Evolutionary conservation across 306 rosid species (phyloP).

Genomic region (Pterocarpus santalinus): DNA sequence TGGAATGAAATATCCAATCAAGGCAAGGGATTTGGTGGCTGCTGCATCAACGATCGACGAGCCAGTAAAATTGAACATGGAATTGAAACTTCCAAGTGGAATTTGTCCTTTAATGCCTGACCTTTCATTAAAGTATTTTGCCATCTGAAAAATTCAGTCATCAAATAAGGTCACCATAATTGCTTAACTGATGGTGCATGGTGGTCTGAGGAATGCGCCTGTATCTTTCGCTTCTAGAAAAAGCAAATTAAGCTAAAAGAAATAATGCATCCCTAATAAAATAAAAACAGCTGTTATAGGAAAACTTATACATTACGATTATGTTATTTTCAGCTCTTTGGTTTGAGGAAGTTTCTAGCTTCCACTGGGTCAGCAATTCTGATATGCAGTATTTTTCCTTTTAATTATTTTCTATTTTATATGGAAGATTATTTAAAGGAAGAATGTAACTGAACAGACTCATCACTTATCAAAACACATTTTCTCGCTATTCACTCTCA

Average conservation of each 20-base stretch:
- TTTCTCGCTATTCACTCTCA: neutral
- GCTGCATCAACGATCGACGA: constrained; percentile 86
- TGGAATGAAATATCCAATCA: constrained; percentile 87
- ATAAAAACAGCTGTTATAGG: neutral
- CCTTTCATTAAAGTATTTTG: constrained; percentile 75
- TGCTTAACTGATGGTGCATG: constrained; percentile 17
- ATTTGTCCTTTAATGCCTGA: constrained; percentile 65
- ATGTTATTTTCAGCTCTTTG: too few relatives aligned
- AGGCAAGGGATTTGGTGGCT: constrained; percentile 89
- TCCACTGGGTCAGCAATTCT: too few relatives aligned
- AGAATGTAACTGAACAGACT: neutral
- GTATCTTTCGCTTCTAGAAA: neutral
- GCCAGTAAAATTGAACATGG: constrained; percentile 95
- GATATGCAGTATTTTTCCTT: neutral
- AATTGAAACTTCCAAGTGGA: constrained; percentile 94
- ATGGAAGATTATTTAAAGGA: neutral
- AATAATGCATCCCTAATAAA: constrained; percentile 13
- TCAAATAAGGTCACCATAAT: constrained; percentile 41
- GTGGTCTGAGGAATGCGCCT: constrained; percentile 26
- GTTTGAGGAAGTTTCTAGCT: too few relatives aligned
- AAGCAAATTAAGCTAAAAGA: neutral
- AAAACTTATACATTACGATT: too few relatives aligned
- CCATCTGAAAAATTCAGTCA: constrained; percentile 77
- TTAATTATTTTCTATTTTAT: neutral
- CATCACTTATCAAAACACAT: neutral